Conservation (phyloP, 2,329 filamentous ascomycete genomes). For the Diaporthe batatas region DNA sequence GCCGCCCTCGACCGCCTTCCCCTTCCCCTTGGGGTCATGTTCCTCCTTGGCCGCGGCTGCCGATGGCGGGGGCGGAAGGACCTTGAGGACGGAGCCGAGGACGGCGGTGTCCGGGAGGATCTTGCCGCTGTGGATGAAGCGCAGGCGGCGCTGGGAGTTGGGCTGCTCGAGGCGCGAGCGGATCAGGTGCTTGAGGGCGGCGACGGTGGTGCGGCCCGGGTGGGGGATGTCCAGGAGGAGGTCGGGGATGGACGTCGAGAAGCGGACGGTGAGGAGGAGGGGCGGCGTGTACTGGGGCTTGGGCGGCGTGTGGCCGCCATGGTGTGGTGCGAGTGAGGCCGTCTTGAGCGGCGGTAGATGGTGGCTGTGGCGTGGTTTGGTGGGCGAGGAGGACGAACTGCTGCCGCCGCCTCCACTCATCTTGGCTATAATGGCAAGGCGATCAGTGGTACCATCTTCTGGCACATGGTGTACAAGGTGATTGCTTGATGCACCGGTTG, state of each 20-base stretch:
- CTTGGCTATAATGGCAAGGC: slow-evolving; percentile 28
- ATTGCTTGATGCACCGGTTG: not conserved
- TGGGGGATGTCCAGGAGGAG: slow-evolving; percentile 80
- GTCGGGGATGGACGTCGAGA: slow-evolving; percentile 87
- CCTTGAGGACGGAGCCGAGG: slow-evolving; percentile 76
- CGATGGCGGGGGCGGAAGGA: slow-evolving; percentile 67
- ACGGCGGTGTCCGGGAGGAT: slow-evolving; percentile 82
- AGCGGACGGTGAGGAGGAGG: slow-evolving; percentile 88
- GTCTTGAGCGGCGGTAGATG: slow-evolving; percentile 31
- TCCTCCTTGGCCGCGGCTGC: slow-evolving; percentile 41
- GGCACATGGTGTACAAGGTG: not conserved
- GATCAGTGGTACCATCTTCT: slow-evolving; percentile 12
- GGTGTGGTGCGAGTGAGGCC: slow-evolving; percentile 11
- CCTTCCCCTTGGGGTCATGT: slow-evolving; percentile 66
- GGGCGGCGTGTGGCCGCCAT: slow-evolving; percentile 31
- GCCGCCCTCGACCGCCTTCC: slow-evolving; percentile 73
- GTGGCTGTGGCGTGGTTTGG: slow-evolving; percentile 26
- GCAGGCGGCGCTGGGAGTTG: slow-evolving; percentile 77
- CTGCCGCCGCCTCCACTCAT: slow-evolving; percentile 37
- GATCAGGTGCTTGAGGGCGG: slow-evolving; percentile 85
- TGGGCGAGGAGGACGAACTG: slow-evolving; percentile 38
- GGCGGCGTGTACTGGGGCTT: slow-evolving; percentile 49
- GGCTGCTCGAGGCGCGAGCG: slow-evolving; percentile 75
- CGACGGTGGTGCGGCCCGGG: slow-evolving; percentile 78
- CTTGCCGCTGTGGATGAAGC: slow-evolving; percentile 91